These are phyloP conservation scores for Microcyclosporella mali DNA, from an alignment of 2,329 filamentous ascomycete genomes.

Conservation along the genomic window DNA sequence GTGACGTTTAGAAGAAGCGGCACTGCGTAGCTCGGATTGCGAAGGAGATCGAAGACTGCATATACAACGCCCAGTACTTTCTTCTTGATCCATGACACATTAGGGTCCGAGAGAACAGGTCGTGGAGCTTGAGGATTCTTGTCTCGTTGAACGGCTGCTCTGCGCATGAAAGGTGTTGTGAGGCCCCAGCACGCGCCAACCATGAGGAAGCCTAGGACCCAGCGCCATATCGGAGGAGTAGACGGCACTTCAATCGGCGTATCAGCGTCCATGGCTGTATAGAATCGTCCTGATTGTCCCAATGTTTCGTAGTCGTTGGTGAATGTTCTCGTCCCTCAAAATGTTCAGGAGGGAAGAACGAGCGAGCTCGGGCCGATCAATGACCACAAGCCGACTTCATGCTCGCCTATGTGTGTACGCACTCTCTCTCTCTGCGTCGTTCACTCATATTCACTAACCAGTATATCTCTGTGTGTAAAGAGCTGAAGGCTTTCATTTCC, in stretches of 20 bases:
- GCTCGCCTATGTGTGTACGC: not conserved
- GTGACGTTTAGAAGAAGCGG: constrained; percentile 84
- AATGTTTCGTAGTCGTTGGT: too few relatives aligned
- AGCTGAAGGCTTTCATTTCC: not conserved
- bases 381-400: too few relatives aligned
- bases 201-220: constrained; percentile 80
- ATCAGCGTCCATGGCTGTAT: constrained; percentile 26
- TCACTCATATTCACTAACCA: too few relatives aligned
- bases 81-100: constrained; percentile 54
- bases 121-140: constrained; percentile 44
- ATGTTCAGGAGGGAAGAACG: too few relatives aligned
- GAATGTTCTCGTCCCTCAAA: too few relatives aligned
- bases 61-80: constrained; percentile 63
- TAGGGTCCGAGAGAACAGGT: constrained; percentile 39
- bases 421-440: not conserved
- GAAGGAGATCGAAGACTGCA: constrained; percentile 69
- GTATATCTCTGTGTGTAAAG: not conserved
- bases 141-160: constrained; percentile 60
- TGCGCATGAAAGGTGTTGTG: constrained; percentile 82
- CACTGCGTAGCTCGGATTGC: constrained; percentile 75
- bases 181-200: constrained; percentile 91
- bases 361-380: too few relatives aligned
- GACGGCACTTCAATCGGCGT: constrained; percentile 18
- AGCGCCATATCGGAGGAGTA: constrained; percentile 59
- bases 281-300: too few relatives aligned